Evolutionary conservation across 2,329 filamentous ascomycete genomes (phyloP).

Genomic region (Monosporascus ibericus): DNA sequence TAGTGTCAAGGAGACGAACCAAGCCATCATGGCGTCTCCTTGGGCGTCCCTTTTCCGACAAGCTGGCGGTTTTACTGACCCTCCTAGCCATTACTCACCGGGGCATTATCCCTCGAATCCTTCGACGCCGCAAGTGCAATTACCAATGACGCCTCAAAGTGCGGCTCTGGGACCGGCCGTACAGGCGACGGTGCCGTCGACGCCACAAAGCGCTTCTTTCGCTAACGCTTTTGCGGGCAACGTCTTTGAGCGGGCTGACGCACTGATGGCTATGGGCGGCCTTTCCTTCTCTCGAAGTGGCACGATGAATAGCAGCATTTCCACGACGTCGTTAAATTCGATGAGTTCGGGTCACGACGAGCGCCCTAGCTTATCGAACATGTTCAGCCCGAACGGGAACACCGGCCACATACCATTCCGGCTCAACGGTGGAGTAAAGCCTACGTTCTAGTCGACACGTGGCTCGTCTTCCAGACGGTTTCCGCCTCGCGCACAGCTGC

Average conservation of each 20-base stretch:
- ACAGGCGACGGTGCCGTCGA: slow-evolving; percentile 79
- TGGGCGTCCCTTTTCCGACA: slow-evolving; percentile 43
- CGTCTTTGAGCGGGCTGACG: slow-evolving; percentile 55
- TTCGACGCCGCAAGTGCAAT: slow-evolving; percentile 25
- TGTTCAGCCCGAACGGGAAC: slow-evolving; percentile 22
- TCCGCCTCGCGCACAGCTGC: neutral
- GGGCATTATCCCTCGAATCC: slow-evolving; percentile 28
- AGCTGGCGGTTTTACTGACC: slow-evolving; percentile 18
- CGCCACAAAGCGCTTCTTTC: slow-evolving; percentile 54
- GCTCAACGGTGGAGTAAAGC: slow-evolving; percentile 24
- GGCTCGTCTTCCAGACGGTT: slow-evolving; percentile 11
- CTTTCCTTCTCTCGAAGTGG: slow-evolving; percentile 50
- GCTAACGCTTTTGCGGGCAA: slow-evolving; percentile 48
- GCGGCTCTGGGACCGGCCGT: slow-evolving; percentile 85
- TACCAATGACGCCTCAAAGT: slow-evolving; percentile 83
- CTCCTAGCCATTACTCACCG: slow-evolving; percentile 20
- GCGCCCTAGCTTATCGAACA: slow-evolving; percentile 17
- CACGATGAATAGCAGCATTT: slow-evolving; percentile 32
- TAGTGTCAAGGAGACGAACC: slow-evolving; percentile 72
- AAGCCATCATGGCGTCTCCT: slow-evolving; percentile 58
- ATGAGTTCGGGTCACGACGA: slow-evolving; percentile 23
- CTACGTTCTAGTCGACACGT: slow-evolving; percentile 24
- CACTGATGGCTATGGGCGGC: slow-evolving; percentile 51
- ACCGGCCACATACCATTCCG: slow-evolving; percentile 13
- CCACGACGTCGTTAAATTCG: slow-evolving; percentile 24